Conservation (phyloP, 2,329 filamentous ascomycete species). For the Pseudocercospora pini-densiflorae region DNA sequence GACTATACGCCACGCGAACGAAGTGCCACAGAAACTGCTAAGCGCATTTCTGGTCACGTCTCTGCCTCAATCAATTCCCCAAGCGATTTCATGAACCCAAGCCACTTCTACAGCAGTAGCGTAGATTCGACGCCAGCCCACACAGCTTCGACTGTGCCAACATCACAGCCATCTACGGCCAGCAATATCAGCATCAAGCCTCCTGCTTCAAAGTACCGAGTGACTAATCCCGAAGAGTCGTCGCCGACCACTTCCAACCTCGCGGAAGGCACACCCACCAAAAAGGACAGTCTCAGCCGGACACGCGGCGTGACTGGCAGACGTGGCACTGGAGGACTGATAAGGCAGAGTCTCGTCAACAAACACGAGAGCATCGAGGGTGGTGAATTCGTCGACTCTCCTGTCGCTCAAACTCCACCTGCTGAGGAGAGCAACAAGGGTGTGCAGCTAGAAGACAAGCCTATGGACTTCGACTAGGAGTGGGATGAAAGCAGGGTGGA, state of each 20-base stretch:
- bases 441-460: conserved; percentile 73
- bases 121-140: conserved; percentile 30
- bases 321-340: conserved; percentile 49
- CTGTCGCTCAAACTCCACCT: conserved; percentile 21
- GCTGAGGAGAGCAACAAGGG: conserved; percentile 52
- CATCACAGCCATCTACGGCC: conserved; percentile 11
- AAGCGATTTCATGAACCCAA: conserved; percentile 31
- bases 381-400: conserved; percentile 24
- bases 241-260: conserved; percentile 20
- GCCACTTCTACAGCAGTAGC: conserved; percentile 35
- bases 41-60: conserved; percentile 31
- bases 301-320: conserved; percentile 19
- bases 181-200: conserved; percentile 23
- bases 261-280: conserved; percentile 27
- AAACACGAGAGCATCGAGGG: conserved; percentile 32
- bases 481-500: conserved; percentile 28
- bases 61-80: conserved; percentile 37
- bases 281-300: conserved; percentile 28
- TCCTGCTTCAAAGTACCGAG: conserved; percentile 21
- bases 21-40: conserved; percentile 29
- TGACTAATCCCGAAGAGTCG: conserved; percentile 24
- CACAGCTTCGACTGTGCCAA: conserved; percentile 2
- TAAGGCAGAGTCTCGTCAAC: conserved; percentile 40
- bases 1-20: conserved; percentile 25
- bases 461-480: conserved; percentile 71